Conservation (phyloP, 306 rosid species). For the Betula pendula region DNA sequence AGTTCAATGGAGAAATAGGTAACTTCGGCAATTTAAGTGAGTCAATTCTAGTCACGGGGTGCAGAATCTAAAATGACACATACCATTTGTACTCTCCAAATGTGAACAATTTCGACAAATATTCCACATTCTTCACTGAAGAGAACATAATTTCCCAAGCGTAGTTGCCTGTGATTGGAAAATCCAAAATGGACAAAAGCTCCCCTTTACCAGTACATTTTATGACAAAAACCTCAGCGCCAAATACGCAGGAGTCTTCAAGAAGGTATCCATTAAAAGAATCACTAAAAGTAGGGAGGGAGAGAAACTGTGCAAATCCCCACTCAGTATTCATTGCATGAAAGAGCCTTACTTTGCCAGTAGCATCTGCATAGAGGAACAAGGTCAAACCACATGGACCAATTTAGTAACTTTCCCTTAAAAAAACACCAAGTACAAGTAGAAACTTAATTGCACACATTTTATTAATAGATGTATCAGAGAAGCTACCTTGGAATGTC, state of each 20-base stretch:
- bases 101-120: not conserved
- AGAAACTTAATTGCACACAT: not conserved
- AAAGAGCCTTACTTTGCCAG: not conserved
- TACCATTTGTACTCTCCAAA: slow-evolving; percentile 15
- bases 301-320: not conserved
- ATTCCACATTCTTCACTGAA: not conserved
- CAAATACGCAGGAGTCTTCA: slow-evolving; percentile 14
- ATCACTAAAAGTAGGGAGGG: not conserved
- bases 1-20: not conserved
- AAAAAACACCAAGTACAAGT: not conserved
- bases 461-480: no score
- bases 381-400: not conserved
- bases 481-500: not conserved
- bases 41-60: not conserved
- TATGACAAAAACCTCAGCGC: slow-evolving; percentile 11
- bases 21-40: no score
- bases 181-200: not conserved
- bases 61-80: not conserved
- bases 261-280: slow-evolving; percentile 14
- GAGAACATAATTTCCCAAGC: not conserved
- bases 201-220: slow-evolving; percentile 11
- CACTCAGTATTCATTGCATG: slow-evolving; percentile 19
- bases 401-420: not conserved
- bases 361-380: not conserved
- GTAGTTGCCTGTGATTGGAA: not conserved